Base-by-base conservation (phyloP, 768 basidiomycete species). In the Serendipita indica region DNA sequence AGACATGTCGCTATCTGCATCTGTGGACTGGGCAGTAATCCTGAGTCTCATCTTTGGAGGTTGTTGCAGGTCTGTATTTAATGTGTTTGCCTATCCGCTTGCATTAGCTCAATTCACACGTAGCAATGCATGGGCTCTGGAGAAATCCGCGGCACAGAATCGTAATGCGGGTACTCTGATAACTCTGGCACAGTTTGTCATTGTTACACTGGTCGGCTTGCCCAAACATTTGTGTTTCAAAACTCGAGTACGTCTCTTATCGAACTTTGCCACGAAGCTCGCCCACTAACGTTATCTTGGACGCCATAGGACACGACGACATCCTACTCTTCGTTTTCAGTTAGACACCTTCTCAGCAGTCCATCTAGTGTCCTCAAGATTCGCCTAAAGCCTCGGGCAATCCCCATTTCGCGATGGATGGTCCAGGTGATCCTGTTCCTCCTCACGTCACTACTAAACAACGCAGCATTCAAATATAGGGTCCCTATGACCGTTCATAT, bases 401-500 rank as follows among this genome's bases (percentile, higher is more conserved):
- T 94, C 10, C 89, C 90, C 3, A 67, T 94, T 18, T 69, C 71
- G 5, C 74, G 82, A 12, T 93, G 93, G 73, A 65, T 86, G 27
- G 70, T 82, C 1, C 91, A 96, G 70, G 91, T 93, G 46, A 74
- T 75, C 1, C 73, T 97, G 33, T 93, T 93, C 71, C 84, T 86
- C 61, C 68, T 76, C 3, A 75, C 90, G 57, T 91, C 88, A 3
- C 67, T 86, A 61, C 73, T 97, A 63, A 97, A 96, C 69, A 96
- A 93, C 71, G 80, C 78, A n/a, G 91, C 89, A 0, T 94, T 97
- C 66, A 85, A 77, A 3, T 91, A 84, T 67, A 70, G 77, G 37
- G 84, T 96, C 60, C 91, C 93, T 20, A 90, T 96, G 81, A 72
- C 87, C 0, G 84, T 97, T 1, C 92, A 97, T 70, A 94, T 97